Evolutionary conservation across 306 rosid species (phyloP), one percentile per base, ranked within the genome.

Genomic region (Malus sieversii): DNA sequence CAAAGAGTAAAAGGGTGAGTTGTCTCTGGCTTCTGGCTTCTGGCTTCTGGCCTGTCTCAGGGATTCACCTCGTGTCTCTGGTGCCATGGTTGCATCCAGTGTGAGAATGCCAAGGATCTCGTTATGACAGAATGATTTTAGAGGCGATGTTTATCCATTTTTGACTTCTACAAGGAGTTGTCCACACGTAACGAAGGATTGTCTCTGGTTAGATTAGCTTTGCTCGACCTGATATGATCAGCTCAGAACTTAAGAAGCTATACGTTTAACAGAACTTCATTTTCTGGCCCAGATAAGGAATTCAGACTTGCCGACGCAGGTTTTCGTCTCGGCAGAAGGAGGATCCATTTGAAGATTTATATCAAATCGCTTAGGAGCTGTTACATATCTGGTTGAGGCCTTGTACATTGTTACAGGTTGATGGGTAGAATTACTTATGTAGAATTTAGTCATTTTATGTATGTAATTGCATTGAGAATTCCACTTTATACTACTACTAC

Each of bases 341-440:
- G 18, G 55, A 69, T 80, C 74, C 76, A 76, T 76, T 75, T 25
- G 33, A 72, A 33, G 88, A 77, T 80, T 35, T 30, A 66, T 51
- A 44, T 73, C 38, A 72, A 53, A 71, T 78, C 80, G 86, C 72
- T 66, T 83, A 79, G 86, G 75, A 85, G 85, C 79, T 70, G 52
- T 68, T 40, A 48, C 55, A 73, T 79, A 66, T 84, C 82, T 75
- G 73, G 83, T 58, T 68, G 86, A 84, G 87, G 87, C 86, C 81
- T 77, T 91, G 89, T 91, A 88, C 87, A 87, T 85, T 78, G 77
- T 85, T 53, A 88, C 87, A 63, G 75, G 85, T 86, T 82, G 88
- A 77, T 72, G 79, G 79, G 81, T 81, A 16, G 62, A 8, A 78
- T 82, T 77, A 84, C 91, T 85, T 73, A 79, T 68, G 76, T 77